These are phyloP conservation scores for Peniophora sp. DNA, from an alignment of 1,284 basidiomycete genomes.

Conservation along the genomic window DNA sequence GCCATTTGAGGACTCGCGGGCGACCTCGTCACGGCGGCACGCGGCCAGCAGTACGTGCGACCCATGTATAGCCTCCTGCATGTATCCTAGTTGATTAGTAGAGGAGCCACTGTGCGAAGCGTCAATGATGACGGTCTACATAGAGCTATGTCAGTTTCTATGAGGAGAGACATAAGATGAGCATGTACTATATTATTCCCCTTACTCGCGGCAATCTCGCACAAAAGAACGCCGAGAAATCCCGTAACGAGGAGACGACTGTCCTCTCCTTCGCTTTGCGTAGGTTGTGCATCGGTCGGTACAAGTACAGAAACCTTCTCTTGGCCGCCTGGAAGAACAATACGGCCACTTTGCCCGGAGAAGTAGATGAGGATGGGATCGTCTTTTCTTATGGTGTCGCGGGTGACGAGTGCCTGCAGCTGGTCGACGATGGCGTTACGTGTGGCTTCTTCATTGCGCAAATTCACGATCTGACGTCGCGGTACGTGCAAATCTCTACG, in stretches of 20 bases:
- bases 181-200: constrained; percentile 29
- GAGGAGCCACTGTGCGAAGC: constrained; percentile 27
- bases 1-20: constrained; percentile 19
- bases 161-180: not conserved
- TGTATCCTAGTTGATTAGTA: constrained; percentile 7
- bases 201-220: constrained; percentile 16
- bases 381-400: not conserved
- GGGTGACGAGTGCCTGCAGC: not conserved
- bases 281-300: not conserved
- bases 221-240: constrained; percentile 13
- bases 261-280: too few species aligned
- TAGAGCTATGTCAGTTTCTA: not conserved
- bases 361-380: constrained; percentile 8
- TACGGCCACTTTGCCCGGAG: constrained; percentile 5
- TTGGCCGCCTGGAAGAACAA: not conserved
- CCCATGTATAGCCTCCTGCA: constrained; percentile 14
- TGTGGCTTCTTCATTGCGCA: constrained; percentile 3
- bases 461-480: not conserved
- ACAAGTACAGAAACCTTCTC: not conserved
- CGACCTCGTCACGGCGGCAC: constrained; percentile 21
- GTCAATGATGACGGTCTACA: constrained; percentile 30
- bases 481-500: not conserved
- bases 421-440: not conserved
- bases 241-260: constrained; percentile 18
- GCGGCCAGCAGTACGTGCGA: constrained; percentile 30